phyloP scores from a whole-genome alignment of 1,139 yeast genomes.

The Lizanozyma gosingica region DNA sequence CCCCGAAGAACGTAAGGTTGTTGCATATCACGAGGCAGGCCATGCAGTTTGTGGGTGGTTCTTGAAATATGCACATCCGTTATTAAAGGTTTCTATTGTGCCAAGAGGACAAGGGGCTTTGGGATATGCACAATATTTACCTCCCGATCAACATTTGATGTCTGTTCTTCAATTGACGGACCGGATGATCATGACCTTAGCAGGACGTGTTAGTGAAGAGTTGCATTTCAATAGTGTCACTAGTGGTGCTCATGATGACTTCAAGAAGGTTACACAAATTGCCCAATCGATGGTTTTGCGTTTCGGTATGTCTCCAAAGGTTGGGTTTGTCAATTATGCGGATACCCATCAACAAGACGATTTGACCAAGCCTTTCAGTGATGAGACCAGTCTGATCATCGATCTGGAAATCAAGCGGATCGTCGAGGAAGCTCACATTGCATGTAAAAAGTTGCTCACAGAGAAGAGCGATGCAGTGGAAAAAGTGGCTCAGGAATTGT shows the following conservation, averaged over 20 bases:
- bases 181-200: conserved; percentile 94
- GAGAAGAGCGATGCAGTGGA: conserved; percentile 70
- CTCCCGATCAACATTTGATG: conserved; percentile 83
- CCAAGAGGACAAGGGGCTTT: conserved; percentile 96
- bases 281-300: conserved; percentile 90
- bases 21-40: conserved; percentile 98
- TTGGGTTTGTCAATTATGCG: conserved; percentile 73
- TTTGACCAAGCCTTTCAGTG: conserved; percentile 86
- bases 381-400: conserved; percentile 68
- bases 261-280: conserved; percentile 91
- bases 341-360: conserved; percentile 48
- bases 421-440: conserved; percentile 65
- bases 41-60: conserved; percentile 99
- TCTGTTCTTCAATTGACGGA: conserved; percentile 73
- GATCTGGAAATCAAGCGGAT: conserved; percentile 81
- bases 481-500: conserved; percentile 76
- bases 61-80: conserved; percentile 81
- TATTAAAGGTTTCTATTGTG: conserved; percentile 88
- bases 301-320: conserved; percentile 80
- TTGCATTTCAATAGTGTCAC: conserved; percentile 83
- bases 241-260: conserved; percentile 93
- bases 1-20: conserved; percentile 77
- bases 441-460: conserved; percentile 59
- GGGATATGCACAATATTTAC: conserved; percentile 97
- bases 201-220: conserved; percentile 95